Base-by-base conservation (phyloP, 176 grass and related monocot genomes). In the Rhynchospora tenuis region DNA sequence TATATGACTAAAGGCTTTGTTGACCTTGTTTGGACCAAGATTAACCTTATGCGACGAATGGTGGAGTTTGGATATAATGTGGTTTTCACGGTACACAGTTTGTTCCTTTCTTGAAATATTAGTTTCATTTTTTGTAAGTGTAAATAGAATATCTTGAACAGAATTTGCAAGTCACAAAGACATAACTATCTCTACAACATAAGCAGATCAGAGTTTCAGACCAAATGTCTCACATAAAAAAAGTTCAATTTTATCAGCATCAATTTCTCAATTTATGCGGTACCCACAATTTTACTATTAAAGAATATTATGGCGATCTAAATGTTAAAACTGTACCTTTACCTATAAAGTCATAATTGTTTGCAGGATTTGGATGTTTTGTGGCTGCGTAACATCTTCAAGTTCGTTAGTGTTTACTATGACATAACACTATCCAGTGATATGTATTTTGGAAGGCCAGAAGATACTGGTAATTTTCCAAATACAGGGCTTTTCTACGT, bases 401-500 rank as follows among this genome's bases (percentile, higher is more conserved):
- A 78, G 26, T 78, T 83, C 56, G 10, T 93, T 38, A 62, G 59
- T 0, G 81, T 85, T 14, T 78, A n/a, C 42, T 54, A 57, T 33
- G 91, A 93, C 17, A 33, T 93, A 43, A 85, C 83, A 69, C 24
- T 86, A 28, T 76, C 86, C 11, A 64, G 62, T 51, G 84, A 93
- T 56, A 2, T 54, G 17, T 88, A 48, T 82, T 46, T 58, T 26
- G 83, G 82, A 23, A 31, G 44, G 47, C 85, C 85, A 4, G 86
- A 90, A 43, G 75, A 88, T 47, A 19, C 88, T 0, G 9, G 48
- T 7, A 93, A 90, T 59, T 19, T 17, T 12, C 83, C 88, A 43
- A 93, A 90, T 81, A 87, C 88, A 1, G 88, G 91, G 17, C 86
- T 90, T 46, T 55, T 88, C 33, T 93, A 88, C 43, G 84, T 85